These are phyloP conservation scores for Solanum virginianum DNA, from an alignment of 257 asterid genomes.

Conservation along the genomic window DNA sequence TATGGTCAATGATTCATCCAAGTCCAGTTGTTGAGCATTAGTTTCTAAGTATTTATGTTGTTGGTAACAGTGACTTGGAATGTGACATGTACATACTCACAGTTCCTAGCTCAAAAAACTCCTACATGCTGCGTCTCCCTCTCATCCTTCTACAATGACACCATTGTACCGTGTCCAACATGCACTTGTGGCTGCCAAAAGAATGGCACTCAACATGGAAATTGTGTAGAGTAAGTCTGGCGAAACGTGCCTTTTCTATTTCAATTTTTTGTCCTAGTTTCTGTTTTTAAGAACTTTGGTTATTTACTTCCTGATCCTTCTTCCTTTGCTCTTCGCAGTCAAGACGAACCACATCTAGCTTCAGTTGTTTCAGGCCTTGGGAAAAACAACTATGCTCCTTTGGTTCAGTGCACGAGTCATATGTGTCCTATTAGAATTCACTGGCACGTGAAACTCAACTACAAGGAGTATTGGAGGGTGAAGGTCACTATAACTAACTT, in stretches of 20 bases:
- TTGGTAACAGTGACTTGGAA: conserved; percentile 81
- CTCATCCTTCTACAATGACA: conserved; percentile 13
- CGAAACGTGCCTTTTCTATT: not conserved
- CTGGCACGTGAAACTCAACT: conserved; percentile 14
- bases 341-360: conserved; percentile 6
- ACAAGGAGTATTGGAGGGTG: conserved; percentile 14
- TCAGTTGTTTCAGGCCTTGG: conserved; percentile 5
- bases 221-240: conserved; percentile 3
- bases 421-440: conserved; percentile 17
- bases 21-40: not conserved
- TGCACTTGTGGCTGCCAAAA: conserved; percentile 16
- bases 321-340: not conserved
- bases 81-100: conserved; percentile 27
- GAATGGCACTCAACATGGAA: conserved; percentile 6
- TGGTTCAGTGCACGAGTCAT: conserved; percentile 12
- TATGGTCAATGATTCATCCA: not conserved
- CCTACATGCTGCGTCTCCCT: conserved; percentile 21
- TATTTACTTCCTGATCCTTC: not conserved
- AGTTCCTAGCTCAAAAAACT: conserved; percentile 12
- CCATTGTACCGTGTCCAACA: conserved; percentile 10
- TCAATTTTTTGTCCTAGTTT: not conserved
- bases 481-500: conserved; percentile 16
- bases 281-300: not conserved
- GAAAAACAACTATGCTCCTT: conserved; percentile 3
- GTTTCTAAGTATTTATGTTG: not conserved